Base-by-base conservation (phyloP, 1,284 basidiomycete species). In the Trichosporon sp. region DNA sequence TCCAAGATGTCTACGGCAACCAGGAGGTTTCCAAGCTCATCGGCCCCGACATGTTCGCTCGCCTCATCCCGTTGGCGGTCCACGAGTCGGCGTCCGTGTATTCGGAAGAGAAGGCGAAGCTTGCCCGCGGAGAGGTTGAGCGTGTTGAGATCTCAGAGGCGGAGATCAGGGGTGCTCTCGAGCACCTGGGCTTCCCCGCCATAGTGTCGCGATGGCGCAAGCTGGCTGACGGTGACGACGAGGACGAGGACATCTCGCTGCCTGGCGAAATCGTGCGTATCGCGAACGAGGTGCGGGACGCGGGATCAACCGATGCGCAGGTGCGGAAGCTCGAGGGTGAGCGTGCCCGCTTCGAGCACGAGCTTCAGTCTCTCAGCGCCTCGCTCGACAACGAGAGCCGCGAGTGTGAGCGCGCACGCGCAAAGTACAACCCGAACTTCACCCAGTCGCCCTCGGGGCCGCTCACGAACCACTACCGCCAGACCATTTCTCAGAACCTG, bases 81-180 rank as follows among this genome's bases (percentile, higher is more conserved):
- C 96, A 98, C 82, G 95, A 98, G 85, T 93, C 92, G 75, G 96
- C 97, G 5, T 93, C 91, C 70, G 90, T 99, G 16, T 99, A 99
- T 84, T 96, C 94, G 1, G 96, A 99, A 83, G 97, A 99, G 85
- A 98, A 99, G 85, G 97, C 96, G 14, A 98, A 99, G 84, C 86
- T 99, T 31, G 93, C 94, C 1, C 88, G 97, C 48, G 90, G 87
- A 1, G 96, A 98, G 81, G 91, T 92, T 1, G 96, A 98, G 86
- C 89, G 90, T 64, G 90, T 90, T 0, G 95, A 98, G 74, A 84
- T 89, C 12, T 91, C 91, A 0, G 94, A 98, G 77, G 91, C 87
- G 0, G 93, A 97, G 81, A 88, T 90, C 43, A 87, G 89, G 73
- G 92, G 92, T 64, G 90, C 90, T 14, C 84, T 99, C 43, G 95